phyloP scores from a whole-genome alignment of 441 rosid species.

The Raphanus hybrid region DNA sequence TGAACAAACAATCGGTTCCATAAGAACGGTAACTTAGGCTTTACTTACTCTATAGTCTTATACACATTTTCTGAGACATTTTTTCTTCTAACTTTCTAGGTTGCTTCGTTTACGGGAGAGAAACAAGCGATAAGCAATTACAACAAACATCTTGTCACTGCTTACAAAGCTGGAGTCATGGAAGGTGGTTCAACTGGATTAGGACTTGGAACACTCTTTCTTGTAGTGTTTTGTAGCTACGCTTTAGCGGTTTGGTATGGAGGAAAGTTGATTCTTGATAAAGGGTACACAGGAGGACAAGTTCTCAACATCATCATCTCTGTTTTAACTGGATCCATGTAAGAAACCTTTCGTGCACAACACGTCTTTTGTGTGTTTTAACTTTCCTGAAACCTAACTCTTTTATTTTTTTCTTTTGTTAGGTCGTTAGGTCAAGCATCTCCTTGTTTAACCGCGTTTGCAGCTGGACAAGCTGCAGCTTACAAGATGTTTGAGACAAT shows the following conservation, averaged over 20 bases:
- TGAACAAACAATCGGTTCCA: constrained; percentile 82
- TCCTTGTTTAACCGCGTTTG: constrained; percentile 65
- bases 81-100: constrained; percentile 44
- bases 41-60: not conserved
- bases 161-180: constrained; percentile 59
- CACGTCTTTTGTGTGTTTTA: not conserved
- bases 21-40: constrained; percentile 69
- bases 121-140: constrained; percentile 60
- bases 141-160: constrained; percentile 55
- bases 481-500: constrained; percentile 89
- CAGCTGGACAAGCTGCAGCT: constrained; percentile 82
- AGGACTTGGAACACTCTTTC: constrained; percentile 55
- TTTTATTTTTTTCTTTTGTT: not conserved
- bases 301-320: constrained; percentile 75
- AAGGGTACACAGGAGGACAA: constrained; percentile 68
- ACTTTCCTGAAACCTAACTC: not conserved
- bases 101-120: constrained; percentile 82
- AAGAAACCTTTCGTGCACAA: constrained; percentile 6
- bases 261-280: constrained; percentile 63
- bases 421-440: constrained; percentile 87
- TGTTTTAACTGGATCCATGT: constrained; percentile 72
- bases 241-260: constrained; percentile 76
- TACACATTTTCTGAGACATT: not conserved
- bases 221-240: constrained; percentile 56
- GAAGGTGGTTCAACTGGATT: constrained; percentile 71